Base-by-base conservation (phyloP, 2,329 filamentous ascomycete genomes). In the Calonectria pteridis region DNA sequence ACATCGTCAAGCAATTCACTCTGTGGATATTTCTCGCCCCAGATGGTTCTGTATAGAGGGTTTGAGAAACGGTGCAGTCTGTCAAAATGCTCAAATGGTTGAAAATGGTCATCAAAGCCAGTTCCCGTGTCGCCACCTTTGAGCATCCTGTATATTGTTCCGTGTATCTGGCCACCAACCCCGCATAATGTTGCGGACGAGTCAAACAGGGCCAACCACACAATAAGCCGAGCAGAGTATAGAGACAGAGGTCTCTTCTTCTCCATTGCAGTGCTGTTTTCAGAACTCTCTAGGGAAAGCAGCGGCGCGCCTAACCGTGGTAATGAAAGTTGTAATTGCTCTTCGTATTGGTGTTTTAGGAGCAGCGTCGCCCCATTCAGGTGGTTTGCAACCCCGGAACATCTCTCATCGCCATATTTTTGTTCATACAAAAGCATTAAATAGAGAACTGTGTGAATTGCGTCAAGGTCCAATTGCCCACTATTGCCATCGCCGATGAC, bases 351-450 rank as follows among this genome's bases (percentile, higher is more conserved):
- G 28, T 82, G 77, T 51, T 81, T 77, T 23, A 85, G 63, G 26
- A 84, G 76, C 37, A 82, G 75, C 4, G 82, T 78, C 4, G 83
- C 80, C 0, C 83, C 83, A 23, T 77, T 78, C 5, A 84, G 77
- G 64, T 85, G 83, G 26, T 83, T 82, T 2, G 78, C 68, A 40
- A 82, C 74, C 1, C 83, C 82, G 10, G 74, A 77, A 26, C 83
- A 82, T 14, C 72, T 75, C 1, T 79, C 77, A 20, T 85, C 84
- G n/a, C 83, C 83, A 43, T 82, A 84, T 40, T 84, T 83, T 68
- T 85, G 83, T 74, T 85, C 84, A 43, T 84, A 85, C 3, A 83
- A 53, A 1, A 85, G 78, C 82, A 85, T 84, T 13, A 85, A 73
- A 73, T 83, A 85, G 9, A 84, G 65, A 0, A 80, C 78, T 1